phyloP scores from a whole-genome alignment of 495 filamentous ascomycete species.

The Daldinia childiae region DNA sequence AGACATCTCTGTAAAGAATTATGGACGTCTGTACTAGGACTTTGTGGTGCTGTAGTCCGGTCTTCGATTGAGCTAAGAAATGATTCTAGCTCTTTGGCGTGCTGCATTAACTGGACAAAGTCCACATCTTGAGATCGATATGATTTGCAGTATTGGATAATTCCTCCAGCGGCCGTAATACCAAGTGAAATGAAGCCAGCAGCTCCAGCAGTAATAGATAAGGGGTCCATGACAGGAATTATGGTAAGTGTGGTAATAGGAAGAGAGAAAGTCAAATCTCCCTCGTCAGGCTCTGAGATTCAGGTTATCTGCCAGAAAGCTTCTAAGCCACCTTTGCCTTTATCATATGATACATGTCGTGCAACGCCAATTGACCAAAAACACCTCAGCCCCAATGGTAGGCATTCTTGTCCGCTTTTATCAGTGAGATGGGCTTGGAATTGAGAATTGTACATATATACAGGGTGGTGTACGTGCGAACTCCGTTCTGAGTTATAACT shows the following conservation, averaged over 20 bases:
- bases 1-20: conserved; percentile 9
- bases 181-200: conserved; percentile 27
- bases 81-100: conserved; percentile 22
- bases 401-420: too few species aligned
- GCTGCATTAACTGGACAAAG: conserved; percentile 7
- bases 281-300: neutral
- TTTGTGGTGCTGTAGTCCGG: neutral
- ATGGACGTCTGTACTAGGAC: neutral
- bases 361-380: too few species aligned
- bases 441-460: too few species aligned
- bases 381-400: too few species aligned
- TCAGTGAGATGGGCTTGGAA: too few species aligned
- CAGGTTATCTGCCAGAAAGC: too few species aligned
- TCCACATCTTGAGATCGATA: conserved; percentile 19
- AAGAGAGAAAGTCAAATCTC: neutral
- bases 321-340: too few species aligned
- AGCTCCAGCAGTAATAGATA: conserved; percentile 10
- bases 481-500: too few species aligned
- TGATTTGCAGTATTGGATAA: conserved; percentile 18
- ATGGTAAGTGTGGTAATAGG: neutral
- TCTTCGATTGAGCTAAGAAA: neutral
- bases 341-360: too few species aligned
- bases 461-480: too few species aligned
- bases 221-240: conserved; percentile 1
- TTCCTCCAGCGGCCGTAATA: conserved; percentile 9